Base-by-base conservation (phyloP, 148 eudicot genomes). In the Amaranthus cruentus region DNA sequence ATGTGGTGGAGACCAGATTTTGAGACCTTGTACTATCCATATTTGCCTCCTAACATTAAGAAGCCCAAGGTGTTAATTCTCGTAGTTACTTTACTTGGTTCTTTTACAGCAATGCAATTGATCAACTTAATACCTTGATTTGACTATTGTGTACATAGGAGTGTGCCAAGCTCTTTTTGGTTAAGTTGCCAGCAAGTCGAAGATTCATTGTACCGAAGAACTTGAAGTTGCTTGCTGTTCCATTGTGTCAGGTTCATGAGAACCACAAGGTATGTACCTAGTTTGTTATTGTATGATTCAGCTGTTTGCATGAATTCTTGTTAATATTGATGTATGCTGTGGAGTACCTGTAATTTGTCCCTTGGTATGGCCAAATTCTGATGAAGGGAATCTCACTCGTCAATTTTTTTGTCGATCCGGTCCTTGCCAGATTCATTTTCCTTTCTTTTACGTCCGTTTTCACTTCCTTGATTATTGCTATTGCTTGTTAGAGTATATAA, bases 1-100 rank as follows among this genome's bases (percentile, higher is more conserved):
- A 88, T 80, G 76, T 90, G 92, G 96, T 88, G 96, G 96, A 85
- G 81, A 74, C 81, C 86, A 14, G 84, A 88, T 57, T 90, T 85
- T 58, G 92, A 85, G 69, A 67, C 88, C 42, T 51, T 87, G 73
- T 66, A 83, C 59, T 86, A 75, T 64, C 96, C 92, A 13, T 88
- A 83, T 78, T 70, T 88, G 71, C 92, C 87, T 68, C 89, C 92
- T 73, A 83, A 80, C 71, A 76, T 84, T 15, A 87, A 79, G 80
- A 76, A 62, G 76, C 92, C 96, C 6, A 90, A 90, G 87, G 96
- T 88, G 70, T 28, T 51, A 46, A 8, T 4, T 8, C 21, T 47
- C 54, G 54, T 49, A 5, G n/a, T 6, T 53, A 14, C 7, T 0
- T 15, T 49, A 56, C 12, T 56, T 3, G 7, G 21, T 9, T 47